These are phyloP conservation scores for Trichosporon coremiiforme DNA, from an alignment of 1,284 basidiomycete species.

Conservation along the genomic window DNA sequence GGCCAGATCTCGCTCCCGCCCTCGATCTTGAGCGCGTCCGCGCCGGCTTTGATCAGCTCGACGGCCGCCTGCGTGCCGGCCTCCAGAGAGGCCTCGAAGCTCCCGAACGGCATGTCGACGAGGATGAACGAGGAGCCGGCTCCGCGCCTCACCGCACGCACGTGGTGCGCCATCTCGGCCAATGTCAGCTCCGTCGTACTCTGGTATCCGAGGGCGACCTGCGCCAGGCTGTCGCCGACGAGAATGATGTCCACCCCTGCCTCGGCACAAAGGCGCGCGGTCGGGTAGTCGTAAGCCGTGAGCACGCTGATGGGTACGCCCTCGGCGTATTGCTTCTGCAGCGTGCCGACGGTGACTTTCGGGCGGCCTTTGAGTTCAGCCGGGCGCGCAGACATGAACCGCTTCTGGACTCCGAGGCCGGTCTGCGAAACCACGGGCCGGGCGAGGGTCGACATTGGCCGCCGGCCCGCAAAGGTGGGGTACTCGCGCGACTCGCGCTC, in stretches of 20 bases:
- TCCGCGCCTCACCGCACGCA: slow-evolving; percentile 77
- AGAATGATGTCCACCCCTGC: slow-evolving; percentile 58
- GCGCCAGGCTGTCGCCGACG: slow-evolving; percentile 90
- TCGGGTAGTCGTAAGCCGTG: slow-evolving; percentile 87
- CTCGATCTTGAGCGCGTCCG: slow-evolving; percentile 91
- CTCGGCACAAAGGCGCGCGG: slow-evolving; percentile 45
- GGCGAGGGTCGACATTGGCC: slow-evolving; percentile 11
- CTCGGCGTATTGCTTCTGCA: slow-evolving; percentile 64
- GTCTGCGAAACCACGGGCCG: background rate
- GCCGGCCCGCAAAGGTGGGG: slow-evolving; percentile 2
- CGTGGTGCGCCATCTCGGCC: slow-evolving; percentile 88
- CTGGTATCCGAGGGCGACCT: slow-evolving; percentile 83
- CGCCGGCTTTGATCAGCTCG: slow-evolving; percentile 73
- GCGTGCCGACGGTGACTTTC: slow-evolving; percentile 79
- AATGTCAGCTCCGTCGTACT: slow-evolving; percentile 84
- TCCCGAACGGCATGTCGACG: slow-evolving; percentile 95
- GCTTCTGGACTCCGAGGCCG: slow-evolving; percentile 2
- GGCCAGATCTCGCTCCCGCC: slow-evolving; percentile 78
- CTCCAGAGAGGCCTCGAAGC: slow-evolving; percentile 69
- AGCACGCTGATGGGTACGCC: slow-evolving; percentile 81
- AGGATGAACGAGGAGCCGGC: slow-evolving; percentile 78
- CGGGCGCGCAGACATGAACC: slow-evolving; percentile 27
- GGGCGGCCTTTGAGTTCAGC: slow-evolving; percentile 29
- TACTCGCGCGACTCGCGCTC: slow-evolving; percentile 10
- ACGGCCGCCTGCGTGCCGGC: slow-evolving; percentile 75